A percentile compares a stretch with the other conserved stretches of the same genome.
Evolutionary conservation across 495 filamentous ascomycete species (phyloP).

Genomic region (Penicillium subrubescens): DNA sequence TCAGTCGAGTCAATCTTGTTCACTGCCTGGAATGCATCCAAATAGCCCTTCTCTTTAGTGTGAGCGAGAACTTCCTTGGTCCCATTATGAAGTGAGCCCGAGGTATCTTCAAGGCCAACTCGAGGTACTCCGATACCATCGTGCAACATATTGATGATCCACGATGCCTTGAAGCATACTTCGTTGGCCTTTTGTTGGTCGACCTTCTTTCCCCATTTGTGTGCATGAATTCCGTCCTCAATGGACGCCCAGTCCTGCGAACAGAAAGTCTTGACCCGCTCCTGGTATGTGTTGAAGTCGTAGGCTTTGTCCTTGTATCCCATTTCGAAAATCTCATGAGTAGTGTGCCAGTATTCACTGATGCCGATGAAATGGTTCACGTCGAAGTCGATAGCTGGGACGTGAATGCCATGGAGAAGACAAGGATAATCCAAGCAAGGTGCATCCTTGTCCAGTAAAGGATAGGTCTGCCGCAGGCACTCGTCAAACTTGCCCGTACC

Average conservation of each 20-base stretch:
- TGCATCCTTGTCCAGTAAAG: slow-evolving; percentile 86
- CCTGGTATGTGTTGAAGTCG: slow-evolving; percentile 88
- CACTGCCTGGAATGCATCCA: slow-evolving; percentile 89
- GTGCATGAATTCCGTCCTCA: slow-evolving; percentile 57
- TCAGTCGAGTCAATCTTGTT: slow-evolving; percentile 91
- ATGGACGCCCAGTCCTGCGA: slow-evolving; percentile 79
- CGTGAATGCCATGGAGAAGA: slow-evolving; percentile 83
- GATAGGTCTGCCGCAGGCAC: slow-evolving; percentile 79
- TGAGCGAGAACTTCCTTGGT: slow-evolving; percentile 72
- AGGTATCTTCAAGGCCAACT: slow-evolving; percentile 72
- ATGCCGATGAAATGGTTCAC: slow-evolving; percentile 98
- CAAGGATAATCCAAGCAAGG: slow-evolving; percentile 84
- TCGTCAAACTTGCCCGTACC: slow-evolving; percentile 87
- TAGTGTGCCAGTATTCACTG: slow-evolving; percentile 99
- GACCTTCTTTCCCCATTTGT: slow-evolving; percentile 78
- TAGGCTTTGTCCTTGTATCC: slow-evolving; percentile 81
- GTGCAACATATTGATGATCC: slow-evolving; percentile 95
- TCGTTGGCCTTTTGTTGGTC: slow-evolving; percentile 73
- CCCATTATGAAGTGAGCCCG: slow-evolving; percentile 58
- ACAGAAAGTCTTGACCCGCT: slow-evolving; percentile 83
- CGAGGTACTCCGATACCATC: slow-evolving; percentile 93
- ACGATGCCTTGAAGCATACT: slow-evolving; percentile 96
- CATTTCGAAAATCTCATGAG: slow-evolving; percentile 88
- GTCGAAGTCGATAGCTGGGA: slow-evolving; percentile 94
- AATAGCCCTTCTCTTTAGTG: slow-evolving; percentile 76